phyloP scores from a whole-genome alignment of 73 alveolate species.

The Paramecium octaurelia region DNA sequence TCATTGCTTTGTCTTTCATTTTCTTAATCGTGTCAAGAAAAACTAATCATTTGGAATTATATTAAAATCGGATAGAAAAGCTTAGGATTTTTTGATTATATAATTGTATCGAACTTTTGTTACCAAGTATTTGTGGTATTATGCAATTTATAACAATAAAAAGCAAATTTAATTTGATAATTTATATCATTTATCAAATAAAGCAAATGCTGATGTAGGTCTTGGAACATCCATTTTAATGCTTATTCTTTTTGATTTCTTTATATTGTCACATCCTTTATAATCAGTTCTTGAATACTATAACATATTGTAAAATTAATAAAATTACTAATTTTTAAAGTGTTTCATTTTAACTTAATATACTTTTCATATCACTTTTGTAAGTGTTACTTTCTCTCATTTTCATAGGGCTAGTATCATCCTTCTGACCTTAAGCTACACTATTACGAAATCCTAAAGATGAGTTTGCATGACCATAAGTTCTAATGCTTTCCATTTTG shows the following conservation, averaged over 20 bases:
- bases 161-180: background rate
- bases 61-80: background rate
- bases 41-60: background rate
- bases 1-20: background rate
- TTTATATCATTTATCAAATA: constrained; percentile 1
- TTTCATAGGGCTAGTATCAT: background rate
- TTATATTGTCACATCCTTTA: constrained; percentile 19
- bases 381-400: background rate
- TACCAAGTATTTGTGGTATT: background rate
- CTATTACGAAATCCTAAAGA: constrained; percentile 19
- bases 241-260: background rate
- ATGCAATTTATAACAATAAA: background rate
- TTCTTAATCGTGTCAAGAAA: background rate
- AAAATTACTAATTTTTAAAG: background rate
- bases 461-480: background rate
- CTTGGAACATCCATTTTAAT: constrained; percentile 9
- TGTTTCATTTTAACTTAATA: background rate
- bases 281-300: constrained; percentile 32
- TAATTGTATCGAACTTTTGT: background rate
- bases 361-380: constrained; percentile 22
- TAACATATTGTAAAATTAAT: background rate
- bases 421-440: background rate
- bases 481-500: background rate
- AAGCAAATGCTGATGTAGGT: constrained; percentile 27
- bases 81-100: background rate